phyloP scores from a whole-genome alignment of 2,329 filamentous ascomycete genomes.

The Talaromyces islandicus region DNA sequence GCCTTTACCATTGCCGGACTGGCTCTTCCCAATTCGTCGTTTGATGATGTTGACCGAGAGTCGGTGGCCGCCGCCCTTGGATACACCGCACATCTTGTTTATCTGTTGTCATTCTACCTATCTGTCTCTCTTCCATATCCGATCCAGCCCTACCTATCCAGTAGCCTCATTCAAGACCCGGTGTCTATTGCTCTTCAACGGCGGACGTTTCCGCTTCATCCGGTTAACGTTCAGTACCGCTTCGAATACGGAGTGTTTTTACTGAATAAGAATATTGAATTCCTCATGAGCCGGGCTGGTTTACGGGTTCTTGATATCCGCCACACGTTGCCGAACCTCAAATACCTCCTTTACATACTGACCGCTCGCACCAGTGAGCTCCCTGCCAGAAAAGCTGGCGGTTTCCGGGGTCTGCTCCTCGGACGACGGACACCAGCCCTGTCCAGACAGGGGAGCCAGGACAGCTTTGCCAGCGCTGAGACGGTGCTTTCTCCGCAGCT shows the following conservation, averaged over 20 bases:
- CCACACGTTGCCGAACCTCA: slow-evolving; percentile 87
- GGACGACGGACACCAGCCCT: slow-evolving; percentile 31
- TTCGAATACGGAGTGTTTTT: slow-evolving; percentile 96
- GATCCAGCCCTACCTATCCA: slow-evolving; percentile 65
- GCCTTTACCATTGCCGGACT: slow-evolving; percentile 79
- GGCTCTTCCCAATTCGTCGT: slow-evolving; percentile 71
- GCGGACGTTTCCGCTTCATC: slow-evolving; percentile 74
- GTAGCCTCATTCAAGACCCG: slow-evolving; percentile 68
- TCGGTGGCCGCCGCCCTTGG: slow-evolving; percentile 75
- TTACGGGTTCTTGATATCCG: slow-evolving; percentile 82
- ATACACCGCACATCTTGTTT: slow-evolving; percentile 67
- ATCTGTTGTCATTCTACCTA: slow-evolving; percentile 77
- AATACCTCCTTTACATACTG: slow-evolving; percentile 84
- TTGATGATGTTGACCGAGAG: slow-evolving; percentile 62
- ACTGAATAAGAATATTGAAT: slow-evolving; percentile 92
- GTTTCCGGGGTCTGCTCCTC: slow-evolving; percentile 42
- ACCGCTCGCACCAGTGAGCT: slow-evolving; percentile 67
- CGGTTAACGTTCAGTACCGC: slow-evolving; percentile 70
- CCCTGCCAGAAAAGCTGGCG: slow-evolving; percentile 50
- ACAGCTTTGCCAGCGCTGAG: slow-evolving; percentile 32
- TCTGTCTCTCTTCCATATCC: slow-evolving; percentile 74
- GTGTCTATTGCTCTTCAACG: slow-evolving; percentile 53
- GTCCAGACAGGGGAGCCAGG: slow-evolving; percentile 35
- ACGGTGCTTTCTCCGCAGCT: slow-evolving; percentile 16
- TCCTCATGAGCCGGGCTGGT: slow-evolving; percentile 58